Evolutionary conservation across 192 early-diverging fungal species (phyloP).

Genomic region (Coemansia erecta): DNA sequence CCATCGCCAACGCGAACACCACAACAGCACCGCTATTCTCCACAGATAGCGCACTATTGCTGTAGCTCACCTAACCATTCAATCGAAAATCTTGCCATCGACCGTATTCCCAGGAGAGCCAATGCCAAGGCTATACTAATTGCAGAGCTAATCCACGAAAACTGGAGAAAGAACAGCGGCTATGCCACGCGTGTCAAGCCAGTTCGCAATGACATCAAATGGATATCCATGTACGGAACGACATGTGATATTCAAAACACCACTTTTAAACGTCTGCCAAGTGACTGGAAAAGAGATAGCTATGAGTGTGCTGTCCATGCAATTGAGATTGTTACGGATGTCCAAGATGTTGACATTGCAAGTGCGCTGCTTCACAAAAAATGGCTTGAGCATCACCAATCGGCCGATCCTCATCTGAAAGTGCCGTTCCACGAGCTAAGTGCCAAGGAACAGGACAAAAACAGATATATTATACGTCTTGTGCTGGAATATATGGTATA

Average conservation of each 20-base stretch:
- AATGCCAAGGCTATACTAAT: neutral
- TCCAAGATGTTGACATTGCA: constrained; percentile 1
- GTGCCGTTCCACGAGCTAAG: neutral
- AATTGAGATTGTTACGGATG: neutral
- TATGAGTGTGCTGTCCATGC: neutral
- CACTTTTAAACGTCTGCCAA: neutral
- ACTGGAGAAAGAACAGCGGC: constrained; percentile 5
- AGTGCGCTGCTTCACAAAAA: constrained; percentile 1
- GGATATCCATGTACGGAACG: neutral
- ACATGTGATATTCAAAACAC: constrained; percentile 5
- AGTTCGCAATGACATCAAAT: neutral
- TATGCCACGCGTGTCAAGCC: neutral
- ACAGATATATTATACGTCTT: neutral
- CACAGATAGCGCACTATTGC: no score
- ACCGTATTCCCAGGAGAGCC: neutral
- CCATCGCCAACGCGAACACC: no score
- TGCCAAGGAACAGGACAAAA: neutral
- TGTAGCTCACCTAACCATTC: no score
- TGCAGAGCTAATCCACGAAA: neutral
- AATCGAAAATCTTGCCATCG: neutral
- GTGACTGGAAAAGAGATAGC: constrained; percentile 1
- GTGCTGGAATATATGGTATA: neutral
- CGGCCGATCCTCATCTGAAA: neutral
- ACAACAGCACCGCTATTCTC: no score
- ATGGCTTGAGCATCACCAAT: neutral